A percentile compares a stretch with the other conserved stretches of the same genome.
phyloP scores from a whole-genome alignment of 1,284 basidiomycete species.

The Nidula niveotomentosa region DNA sequence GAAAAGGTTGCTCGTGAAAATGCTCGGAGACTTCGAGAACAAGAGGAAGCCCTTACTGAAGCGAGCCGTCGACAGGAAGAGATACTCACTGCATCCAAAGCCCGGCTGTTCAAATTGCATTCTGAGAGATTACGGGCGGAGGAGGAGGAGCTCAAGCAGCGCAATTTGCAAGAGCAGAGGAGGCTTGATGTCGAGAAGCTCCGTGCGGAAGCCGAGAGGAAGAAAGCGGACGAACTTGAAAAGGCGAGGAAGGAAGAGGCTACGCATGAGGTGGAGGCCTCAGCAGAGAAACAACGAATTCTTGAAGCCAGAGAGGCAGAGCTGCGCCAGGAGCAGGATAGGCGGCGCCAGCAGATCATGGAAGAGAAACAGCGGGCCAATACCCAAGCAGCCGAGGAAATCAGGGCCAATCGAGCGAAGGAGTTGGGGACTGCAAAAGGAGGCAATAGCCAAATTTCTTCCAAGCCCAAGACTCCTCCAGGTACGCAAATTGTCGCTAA shows the following conservation, averaged over 20 bases:
- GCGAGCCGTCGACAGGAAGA: too few species aligned
- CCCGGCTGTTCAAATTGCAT: too few species aligned
- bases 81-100: too few species aligned
- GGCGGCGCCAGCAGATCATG: slow-evolving; percentile 21
- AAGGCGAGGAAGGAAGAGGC: slow-evolving; percentile 5
- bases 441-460: background rate
- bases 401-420: background rate
- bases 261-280: slow-evolving; percentile 6
- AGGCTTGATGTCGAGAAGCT: too few species aligned
- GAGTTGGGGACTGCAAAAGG: too few species aligned
- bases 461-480: slow-evolving; percentile 5
- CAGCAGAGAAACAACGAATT: slow-evolving; percentile 7
- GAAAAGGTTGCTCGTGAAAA: too few species aligned
- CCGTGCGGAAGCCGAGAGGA: too few species aligned
- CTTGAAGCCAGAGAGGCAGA: slow-evolving; percentile 4
- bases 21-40: too few species aligned
- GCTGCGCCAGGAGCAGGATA: slow-evolving; percentile 20
- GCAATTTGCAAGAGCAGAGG: background rate
- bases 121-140: too few species aligned
- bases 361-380: slow-evolving; percentile 23
- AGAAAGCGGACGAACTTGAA: too few species aligned
- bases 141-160: background rate
- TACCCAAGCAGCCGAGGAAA: slow-evolving; percentile 21
- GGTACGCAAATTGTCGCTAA: background rate
- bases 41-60: too few species aligned